phyloP scores from a whole-genome alignment of 257 asterid species.

The Nyctanthes arbortristis region DNA sequence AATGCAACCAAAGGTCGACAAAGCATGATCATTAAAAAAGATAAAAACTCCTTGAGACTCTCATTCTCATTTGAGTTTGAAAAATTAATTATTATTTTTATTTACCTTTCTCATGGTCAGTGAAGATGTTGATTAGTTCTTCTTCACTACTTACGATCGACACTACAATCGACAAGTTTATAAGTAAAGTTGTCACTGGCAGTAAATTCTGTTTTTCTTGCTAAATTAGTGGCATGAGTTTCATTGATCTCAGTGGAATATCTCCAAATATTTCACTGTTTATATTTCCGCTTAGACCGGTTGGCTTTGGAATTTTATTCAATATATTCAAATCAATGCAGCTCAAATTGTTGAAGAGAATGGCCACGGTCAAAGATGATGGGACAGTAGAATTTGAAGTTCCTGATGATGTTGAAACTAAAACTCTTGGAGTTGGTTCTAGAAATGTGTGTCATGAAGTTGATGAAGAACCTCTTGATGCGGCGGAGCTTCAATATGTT shows the following conservation, averaged over 20 bases:
- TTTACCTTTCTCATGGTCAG: neutral
- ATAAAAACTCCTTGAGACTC: neutral
- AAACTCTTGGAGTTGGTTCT: conserved; percentile 42
- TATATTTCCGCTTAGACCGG: no score
- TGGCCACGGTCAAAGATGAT: conserved; percentile 84
- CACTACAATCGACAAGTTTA: no score
- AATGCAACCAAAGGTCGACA: no score
- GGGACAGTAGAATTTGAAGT: conserved; percentile 94
- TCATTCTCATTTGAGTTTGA: neutral
- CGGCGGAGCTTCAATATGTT: conserved; percentile 60
- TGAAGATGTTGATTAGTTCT: neutral
- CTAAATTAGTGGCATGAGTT: conserved; percentile 5
- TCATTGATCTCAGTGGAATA: conserved; percentile 7
- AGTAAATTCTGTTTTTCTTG: no score
- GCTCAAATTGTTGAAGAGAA: conserved; percentile 92
- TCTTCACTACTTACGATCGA: neutral
- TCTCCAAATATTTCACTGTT: conserved; percentile 5
- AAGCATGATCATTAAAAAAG: no score
- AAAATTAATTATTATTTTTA: neutral
- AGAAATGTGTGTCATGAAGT: conserved; percentile 40
- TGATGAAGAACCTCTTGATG: conserved; percentile 66
- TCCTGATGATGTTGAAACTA: conserved; percentile 70
- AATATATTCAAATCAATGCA: conserved; percentile 67
- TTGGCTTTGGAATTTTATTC: no score
- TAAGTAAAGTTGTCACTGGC: neutral